Conservation (phyloP, 305 asterid species). For the Fraxinus baroniana region DNA sequence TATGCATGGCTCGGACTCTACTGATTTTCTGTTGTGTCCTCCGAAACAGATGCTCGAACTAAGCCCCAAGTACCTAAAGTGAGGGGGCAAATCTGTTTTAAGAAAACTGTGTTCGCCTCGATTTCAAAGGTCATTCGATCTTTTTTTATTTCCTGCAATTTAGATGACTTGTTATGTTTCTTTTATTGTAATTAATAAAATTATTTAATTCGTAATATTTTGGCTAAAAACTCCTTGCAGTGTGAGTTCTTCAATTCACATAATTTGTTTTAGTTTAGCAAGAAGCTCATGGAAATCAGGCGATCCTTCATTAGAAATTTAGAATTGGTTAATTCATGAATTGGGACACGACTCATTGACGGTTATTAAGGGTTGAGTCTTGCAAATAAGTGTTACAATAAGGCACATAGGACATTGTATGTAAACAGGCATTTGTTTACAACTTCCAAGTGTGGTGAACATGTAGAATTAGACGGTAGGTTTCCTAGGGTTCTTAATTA, state of each 20-base stretch:
- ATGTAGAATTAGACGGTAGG: neutral
- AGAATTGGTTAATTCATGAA: neutral
- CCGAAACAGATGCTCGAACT: no score
- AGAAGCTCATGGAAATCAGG: neutral
- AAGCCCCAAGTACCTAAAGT: no score
- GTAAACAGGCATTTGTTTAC: neutral
- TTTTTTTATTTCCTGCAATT: no score
- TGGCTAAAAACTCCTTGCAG: neutral
- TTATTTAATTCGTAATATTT: no score
- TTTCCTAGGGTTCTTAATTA: neutral
- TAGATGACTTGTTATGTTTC: no score
- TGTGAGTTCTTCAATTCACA: neutral
- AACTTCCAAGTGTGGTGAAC: neutral
- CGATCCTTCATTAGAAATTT: neutral
- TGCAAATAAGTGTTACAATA: neutral
- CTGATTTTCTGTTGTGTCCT: no score
- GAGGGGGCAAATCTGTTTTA: no score
- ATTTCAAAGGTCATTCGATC: no score
- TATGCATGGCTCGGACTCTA: no score
- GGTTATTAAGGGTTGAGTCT: neutral
- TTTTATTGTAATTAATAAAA: no score
- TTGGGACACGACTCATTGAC: neutral
- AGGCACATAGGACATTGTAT: neutral
- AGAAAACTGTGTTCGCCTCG: no score
- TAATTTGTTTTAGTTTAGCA: neutral